Evolutionary conservation across 768 basidiomycete species (phyloP), one percentile per base, ranked within the genome.

Genomic region (Ramaria sp.): DNA sequence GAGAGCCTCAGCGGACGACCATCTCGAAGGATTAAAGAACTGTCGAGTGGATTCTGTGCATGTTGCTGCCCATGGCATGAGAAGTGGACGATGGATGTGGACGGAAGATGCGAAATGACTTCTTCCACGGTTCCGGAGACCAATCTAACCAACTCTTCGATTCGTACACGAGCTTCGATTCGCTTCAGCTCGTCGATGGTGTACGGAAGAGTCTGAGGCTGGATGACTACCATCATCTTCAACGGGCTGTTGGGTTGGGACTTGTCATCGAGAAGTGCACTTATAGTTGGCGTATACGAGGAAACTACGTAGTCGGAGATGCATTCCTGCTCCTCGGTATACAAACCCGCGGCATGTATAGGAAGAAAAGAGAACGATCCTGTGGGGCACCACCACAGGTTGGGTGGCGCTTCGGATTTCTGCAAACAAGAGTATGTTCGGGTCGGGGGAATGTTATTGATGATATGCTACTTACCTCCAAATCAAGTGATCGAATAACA

Each of bases 331-430:
- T 53, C 58, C 31, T 39, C 31, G 48, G 50, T 47, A 38, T 73
- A 74, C 3, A 63, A 62, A 3, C 69, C 67, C 34, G 75, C 74
- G 1, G 72, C 73, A 24, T 75, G 75, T 12, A 76, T 63, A 1
- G 74, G 74, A 50, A 75, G 59, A 20, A 69, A 68, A 2, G 70
- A 30, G 58, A 75, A 69, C 11, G 43, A 58, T 2, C 70, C 68
- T 11, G 71, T 68, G 1, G 67, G 66, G 34, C 68, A 72, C 71
- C 71, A 71, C 62, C 60, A 59, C 6, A 63, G 5, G n/a, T 17
- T 19, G 12, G 13, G 24, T n/a, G 54, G 43, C 5, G 43, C 30
- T 3, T 54, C 58, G 12, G 45, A 24, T 17, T 57, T 43, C 34
- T 37, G 13, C 33, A 27, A 37, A 37, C 9, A 37, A 10, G 9